Evolutionary conservation across 73 alveolate species (phyloP), one percentile per base, ranked within the genome.

Genomic region (Stentor roeselii): DNA sequence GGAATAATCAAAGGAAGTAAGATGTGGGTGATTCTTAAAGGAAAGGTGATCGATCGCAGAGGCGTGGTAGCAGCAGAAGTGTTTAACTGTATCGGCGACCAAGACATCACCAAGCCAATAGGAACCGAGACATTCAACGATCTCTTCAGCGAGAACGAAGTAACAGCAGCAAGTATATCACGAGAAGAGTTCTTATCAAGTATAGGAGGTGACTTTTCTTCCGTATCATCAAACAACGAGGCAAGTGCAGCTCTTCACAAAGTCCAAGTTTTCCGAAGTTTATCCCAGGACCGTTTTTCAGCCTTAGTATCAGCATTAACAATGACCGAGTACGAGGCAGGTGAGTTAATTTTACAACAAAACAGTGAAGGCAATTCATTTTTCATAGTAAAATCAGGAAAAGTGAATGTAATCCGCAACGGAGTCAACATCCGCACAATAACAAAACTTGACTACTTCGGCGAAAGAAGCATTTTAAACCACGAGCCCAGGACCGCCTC

Each of bases 401-500:
- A 80, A 60, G 90, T 88, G 15, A 59, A 80, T 30, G 88, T 88
- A 0, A 41, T 42, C 38, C 84, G 78, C 59, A 91, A 87, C n/a
- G 88, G 88, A 37, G 75, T 76, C 35, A 59, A 75, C 38, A 76
- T 88, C 3, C 75, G 94, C 67, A 86, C 77, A 14, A 86, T 88
- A 76, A 42, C 60, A 41, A 42, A 76, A 31, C 89, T 86, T 32
- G 94, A 88, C 67, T 88, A 84, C 30, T 88, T 88, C 38, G 95
- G 93, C 36, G 95, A 90, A 89, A 83, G 90, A 76, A 86, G 89
- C 3, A 67, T 90, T 37, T 75, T 82, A 34, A 36, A 59, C 3
- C 76, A 82, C 37, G 86, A 84, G 42, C 59, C 42, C 36, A 90
- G 95, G 85, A 88, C 90, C 1, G 95, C 95, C 14, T 84, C 95